phyloP scores from a whole-genome alignment of 2,329 filamentous ascomycete species.

The Phialophora verrucosa region DNA sequence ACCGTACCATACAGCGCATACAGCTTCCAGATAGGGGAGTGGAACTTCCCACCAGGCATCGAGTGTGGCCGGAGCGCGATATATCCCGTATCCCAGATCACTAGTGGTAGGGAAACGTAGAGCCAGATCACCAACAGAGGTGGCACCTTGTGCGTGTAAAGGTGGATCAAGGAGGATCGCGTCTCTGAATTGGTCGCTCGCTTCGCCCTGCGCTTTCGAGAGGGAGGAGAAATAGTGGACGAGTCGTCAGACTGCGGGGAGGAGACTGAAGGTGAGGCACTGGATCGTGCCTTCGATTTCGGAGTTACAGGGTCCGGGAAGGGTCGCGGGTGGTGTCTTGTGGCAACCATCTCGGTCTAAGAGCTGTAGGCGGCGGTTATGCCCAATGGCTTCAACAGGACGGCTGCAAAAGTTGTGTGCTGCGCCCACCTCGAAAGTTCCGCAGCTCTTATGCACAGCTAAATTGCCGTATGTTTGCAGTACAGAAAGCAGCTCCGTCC shows the following conservation, averaged over 20 bases:
- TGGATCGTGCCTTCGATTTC: constrained; percentile 26
- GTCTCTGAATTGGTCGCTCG: constrained; percentile 23
- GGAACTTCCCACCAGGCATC: constrained; percentile 76
- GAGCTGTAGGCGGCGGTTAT: background rate
- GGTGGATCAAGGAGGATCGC: constrained; percentile 27
- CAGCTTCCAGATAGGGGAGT: constrained; percentile 74
- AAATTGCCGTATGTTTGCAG: background rate
- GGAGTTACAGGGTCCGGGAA: constrained; percentile 50
- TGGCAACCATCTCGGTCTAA: constrained; percentile 58
- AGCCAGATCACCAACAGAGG: constrained; percentile 72
- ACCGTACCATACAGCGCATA: constrained; percentile 81
- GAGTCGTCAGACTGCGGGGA: constrained; percentile 17
- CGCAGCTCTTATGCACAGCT: background rate
- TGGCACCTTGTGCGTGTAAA: constrained; percentile 66
- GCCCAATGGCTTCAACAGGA: background rate
- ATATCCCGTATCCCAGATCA: constrained; percentile 81
- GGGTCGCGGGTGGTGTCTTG: constrained; percentile 59
- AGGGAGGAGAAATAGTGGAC: constrained; percentile 10
- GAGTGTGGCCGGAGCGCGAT: constrained; percentile 78
- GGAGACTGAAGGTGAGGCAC: constrained; percentile 35
- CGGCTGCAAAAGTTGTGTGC: background rate
- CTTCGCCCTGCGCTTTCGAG: constrained; percentile 36
- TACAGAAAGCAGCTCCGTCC: background rate
- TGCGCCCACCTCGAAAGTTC: background rate
- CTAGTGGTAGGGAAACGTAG: constrained; percentile 73